Evolutionary conservation across 257 asterid species (phyloP).

Genomic region (Solanum lignicaule): DNA sequence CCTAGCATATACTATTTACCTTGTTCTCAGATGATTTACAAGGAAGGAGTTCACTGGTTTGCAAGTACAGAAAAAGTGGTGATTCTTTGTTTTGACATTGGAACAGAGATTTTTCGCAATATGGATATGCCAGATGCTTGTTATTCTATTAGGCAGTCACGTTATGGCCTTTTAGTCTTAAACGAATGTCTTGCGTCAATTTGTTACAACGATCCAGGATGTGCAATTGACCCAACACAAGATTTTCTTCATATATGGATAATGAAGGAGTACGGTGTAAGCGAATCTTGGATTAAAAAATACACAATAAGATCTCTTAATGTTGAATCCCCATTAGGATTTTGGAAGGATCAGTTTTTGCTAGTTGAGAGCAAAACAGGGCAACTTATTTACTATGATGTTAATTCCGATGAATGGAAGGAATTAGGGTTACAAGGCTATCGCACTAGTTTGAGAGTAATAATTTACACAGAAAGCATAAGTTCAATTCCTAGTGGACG

Average conservation of each 20-base stretch:
- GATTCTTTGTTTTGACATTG: not conserved
- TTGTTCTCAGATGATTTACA: not conserved
- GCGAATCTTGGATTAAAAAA: not conserved
- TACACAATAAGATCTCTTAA: not conserved
- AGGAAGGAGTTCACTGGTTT: not conserved
- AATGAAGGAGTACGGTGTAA: not conserved
- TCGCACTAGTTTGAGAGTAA: not conserved
- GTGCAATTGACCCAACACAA: not conserved
- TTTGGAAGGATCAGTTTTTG: not conserved
- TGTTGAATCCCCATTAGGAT: not conserved
- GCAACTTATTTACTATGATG: not conserved
- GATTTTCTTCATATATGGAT: not conserved
- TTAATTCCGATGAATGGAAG: not conserved
- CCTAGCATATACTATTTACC: not conserved
- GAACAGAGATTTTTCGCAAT: not conserved
- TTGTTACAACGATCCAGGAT: not conserved
- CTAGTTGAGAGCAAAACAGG: not conserved
- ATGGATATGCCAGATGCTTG: not conserved
- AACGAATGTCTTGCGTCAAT: not conserved
- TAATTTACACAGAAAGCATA: not conserved
- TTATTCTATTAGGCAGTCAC: not conserved
- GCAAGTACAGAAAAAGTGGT: not conserved
- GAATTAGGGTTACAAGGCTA: not conserved
- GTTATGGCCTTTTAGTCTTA: not conserved
- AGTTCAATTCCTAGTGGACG: not conserved